Percentiles rank a stretch among this genome's conserved stretches.
Conservation (phyloP, 768 basidiomycete genomes). For the Fomitopsis pulvina region DNA sequence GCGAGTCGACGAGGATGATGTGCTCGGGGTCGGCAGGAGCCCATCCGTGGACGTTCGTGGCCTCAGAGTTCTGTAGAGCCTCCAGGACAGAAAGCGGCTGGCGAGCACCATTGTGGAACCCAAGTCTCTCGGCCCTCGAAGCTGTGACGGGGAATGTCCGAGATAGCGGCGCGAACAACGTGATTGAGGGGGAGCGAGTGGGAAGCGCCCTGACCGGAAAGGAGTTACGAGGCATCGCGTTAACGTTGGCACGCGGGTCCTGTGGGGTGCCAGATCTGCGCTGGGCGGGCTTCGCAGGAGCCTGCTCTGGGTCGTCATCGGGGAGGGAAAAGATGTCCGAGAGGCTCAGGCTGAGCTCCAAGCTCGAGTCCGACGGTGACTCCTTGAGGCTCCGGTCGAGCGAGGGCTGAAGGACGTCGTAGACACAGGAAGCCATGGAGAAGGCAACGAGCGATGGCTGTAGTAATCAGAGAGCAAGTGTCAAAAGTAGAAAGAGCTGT, state of each 20-base stretch:
- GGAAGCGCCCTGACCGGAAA: neutral
- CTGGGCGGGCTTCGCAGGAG: neutral
- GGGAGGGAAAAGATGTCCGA: neutral
- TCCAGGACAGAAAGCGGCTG: no score
- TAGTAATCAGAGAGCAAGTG: no score
- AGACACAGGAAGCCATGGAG: no score
- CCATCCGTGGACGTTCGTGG: neutral
- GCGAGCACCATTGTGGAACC: neutral
- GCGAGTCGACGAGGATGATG: neutral
- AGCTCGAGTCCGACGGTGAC: neutral
- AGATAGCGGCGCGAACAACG: no score
- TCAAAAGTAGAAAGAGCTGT: no score
- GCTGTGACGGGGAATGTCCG: no score
- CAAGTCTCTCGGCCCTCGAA: no score
- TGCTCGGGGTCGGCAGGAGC: neutral
- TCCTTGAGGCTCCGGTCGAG: no score
- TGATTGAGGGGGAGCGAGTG: no score
- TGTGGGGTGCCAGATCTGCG: neutral
- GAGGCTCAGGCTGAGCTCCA: neutral
- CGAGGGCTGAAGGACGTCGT: no score
- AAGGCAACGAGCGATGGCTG: no score
- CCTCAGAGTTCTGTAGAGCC: neutral
- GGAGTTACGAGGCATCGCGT: neutral
- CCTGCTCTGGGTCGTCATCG: neutral
- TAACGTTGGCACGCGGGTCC: neutral